phyloP scores from a whole-genome alignment of 1,284 basidiomycete species.

The Flammula alnicola region DNA sequence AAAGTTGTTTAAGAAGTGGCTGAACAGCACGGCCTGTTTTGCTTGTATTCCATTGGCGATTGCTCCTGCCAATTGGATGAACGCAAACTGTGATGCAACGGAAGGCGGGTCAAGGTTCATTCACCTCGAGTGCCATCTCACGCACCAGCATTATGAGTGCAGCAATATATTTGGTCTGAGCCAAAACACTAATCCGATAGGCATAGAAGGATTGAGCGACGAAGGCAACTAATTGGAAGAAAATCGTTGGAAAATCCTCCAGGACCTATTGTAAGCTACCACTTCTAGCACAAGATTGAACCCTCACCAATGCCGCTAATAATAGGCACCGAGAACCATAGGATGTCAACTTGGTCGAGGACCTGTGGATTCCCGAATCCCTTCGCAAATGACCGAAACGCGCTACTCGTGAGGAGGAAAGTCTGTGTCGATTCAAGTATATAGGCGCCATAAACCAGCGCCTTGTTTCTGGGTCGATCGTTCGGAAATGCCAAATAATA shows the following conservation, averaged over 20 bases:
- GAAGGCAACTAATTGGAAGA: slow-evolving; percentile 20
- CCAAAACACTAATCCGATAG: slow-evolving; percentile 22
- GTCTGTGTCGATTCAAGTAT: slow-evolving; percentile 22
- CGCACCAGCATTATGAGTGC: slow-evolving; percentile 19
- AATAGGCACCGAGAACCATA: slow-evolving; percentile 25
- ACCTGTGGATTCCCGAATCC: slow-evolving; percentile 22
- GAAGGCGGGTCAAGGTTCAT: background rate
- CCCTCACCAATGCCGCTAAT: slow-evolving; percentile 24
- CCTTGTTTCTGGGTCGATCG: slow-evolving; percentile 17
- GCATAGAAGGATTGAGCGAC: slow-evolving; percentile 27
- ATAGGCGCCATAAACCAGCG: slow-evolving; percentile 21
- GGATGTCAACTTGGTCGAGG: slow-evolving; percentile 17
- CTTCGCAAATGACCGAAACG: slow-evolving; percentile 22
- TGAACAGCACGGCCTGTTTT: slow-evolving; percentile 15
- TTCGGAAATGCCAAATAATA: slow-evolving; percentile 28
- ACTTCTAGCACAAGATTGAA: background rate
- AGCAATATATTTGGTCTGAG: slow-evolving; percentile 12
- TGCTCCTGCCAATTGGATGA: slow-evolving; percentile 13
- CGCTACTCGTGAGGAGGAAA: slow-evolving; percentile 22
- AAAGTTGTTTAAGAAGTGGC: slow-evolving; percentile 20
- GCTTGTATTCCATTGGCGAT: slow-evolving; percentile 18
- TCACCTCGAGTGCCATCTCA: too few species aligned
- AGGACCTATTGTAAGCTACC: background rate
- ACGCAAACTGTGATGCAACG: slow-evolving; percentile 7
- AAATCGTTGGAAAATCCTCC: too few species aligned